A percentile compares a stretch with the other conserved stretches of the same genome.
These are phyloP conservation scores for Oehlia diaphana DNA, from an alignment of 192 early-diverging fungal species.

Conservation along the genomic window DNA sequence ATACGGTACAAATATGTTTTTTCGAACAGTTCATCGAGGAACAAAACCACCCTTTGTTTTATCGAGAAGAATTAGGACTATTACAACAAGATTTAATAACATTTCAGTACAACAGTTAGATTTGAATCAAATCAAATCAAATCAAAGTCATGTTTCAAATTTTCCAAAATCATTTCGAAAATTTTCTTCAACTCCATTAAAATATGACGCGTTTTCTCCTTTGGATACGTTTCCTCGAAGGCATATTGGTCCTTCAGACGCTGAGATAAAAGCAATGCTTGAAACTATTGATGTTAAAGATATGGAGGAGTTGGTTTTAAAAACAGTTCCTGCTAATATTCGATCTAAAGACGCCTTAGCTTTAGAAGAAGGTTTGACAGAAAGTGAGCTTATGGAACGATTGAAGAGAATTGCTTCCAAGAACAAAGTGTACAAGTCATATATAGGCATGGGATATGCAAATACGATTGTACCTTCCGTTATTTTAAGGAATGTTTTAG, in stretches of 20 bases:
- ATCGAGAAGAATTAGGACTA: background rate
- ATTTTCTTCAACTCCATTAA: constrained; percentile 7
- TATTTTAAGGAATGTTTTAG: constrained; percentile 94
- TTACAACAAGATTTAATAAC: background rate
- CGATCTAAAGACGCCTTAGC: constrained; percentile 67
- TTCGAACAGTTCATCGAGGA: background rate
- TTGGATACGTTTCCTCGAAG: constrained; percentile 79
- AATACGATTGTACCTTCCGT: constrained; percentile 90
- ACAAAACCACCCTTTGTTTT: background rate
- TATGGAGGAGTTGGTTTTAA: constrained; percentile 80
- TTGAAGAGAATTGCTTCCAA: constrained; percentile 84
- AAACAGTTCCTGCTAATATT: constrained; percentile 84
- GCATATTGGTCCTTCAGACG: constrained; percentile 82
- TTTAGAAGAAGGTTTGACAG: constrained; percentile 77
- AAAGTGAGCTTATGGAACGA: constrained; percentile 82
- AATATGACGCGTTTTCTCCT: constrained; percentile 45
- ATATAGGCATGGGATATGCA: constrained; percentile 97
- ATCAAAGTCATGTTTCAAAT: background rate
- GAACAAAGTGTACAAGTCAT: constrained; percentile 91
- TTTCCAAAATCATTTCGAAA: background rate
- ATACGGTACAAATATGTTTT: background rate
- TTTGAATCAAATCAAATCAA: background rate
- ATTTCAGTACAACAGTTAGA: background rate
- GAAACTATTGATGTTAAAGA: constrained; percentile 72
- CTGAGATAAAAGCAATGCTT: constrained; percentile 83